Percentiles rank a stretch among this genome's conserved stretches.
Conservation (phyloP, 176 grass and related monocot genomes). For the Phoenix dactylifera region DNA sequence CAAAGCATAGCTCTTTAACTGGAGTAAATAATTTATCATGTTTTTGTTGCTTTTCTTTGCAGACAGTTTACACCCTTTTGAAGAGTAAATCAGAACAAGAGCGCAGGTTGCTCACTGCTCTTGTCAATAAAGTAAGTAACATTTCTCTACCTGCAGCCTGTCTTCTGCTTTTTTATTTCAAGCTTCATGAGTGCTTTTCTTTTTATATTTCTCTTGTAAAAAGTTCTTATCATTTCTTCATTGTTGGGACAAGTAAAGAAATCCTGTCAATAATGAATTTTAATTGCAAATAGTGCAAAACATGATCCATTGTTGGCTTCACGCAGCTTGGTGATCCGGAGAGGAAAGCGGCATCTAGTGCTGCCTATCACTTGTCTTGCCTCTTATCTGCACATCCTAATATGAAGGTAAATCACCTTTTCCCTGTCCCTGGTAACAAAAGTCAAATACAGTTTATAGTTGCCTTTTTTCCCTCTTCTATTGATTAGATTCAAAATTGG, state of each 20-base stretch:
- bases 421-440: too few relatives aligned
- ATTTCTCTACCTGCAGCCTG: slow-evolving; percentile 12
- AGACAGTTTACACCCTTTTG: slow-evolving; percentile 78
- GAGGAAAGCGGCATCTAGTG: slow-evolving; percentile 80
- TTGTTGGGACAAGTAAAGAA: too few relatives aligned
- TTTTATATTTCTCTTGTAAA: too few relatives aligned
- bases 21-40: not conserved
- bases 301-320: slow-evolving; percentile 7
- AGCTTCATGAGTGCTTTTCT: not conserved
- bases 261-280: too few relatives aligned
- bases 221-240: too few relatives aligned
- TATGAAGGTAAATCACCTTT: slow-evolving; percentile 58
- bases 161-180: not conserved
- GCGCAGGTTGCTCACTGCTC: slow-evolving; percentile 71
- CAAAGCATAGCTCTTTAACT: not conserved
- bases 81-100: slow-evolving; percentile 94
- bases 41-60: slow-evolving; percentile 24
- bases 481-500: too few relatives aligned
- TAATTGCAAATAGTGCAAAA: too few relatives aligned
- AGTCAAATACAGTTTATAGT: too few relatives aligned
- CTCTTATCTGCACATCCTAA: slow-evolving; percentile 76
- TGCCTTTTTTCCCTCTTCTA: too few relatives aligned
- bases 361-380: slow-evolving; percentile 74
- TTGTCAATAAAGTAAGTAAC: slow-evolving; percentile 90
- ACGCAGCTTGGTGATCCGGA: slow-evolving; percentile 92